A percentile compares a stretch with the other conserved stretches of the same genome.
Evolutionary conservation across 75 land plant species (phyloP).

Genomic region (Pseudotsuga menziesii): DNA sequence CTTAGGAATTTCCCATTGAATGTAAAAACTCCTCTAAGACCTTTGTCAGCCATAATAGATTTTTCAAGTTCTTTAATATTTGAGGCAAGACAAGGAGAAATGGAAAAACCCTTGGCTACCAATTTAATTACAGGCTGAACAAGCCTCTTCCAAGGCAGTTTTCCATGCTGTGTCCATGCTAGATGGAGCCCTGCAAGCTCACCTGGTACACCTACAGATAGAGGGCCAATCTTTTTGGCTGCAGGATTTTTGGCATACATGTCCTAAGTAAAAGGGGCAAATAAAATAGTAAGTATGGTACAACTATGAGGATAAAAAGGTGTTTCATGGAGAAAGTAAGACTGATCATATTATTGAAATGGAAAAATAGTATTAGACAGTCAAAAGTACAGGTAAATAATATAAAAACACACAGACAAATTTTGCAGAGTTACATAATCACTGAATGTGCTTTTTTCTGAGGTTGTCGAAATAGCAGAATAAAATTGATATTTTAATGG

Average conservation of each 20-base stretch:
- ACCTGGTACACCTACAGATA: constrained; percentile 84
- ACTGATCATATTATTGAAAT: too few relatives aligned
- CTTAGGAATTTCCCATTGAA: constrained; percentile 58
- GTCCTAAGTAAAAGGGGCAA: constrained; percentile 31
- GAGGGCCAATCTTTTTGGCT: constrained; percentile 49
- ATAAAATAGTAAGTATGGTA: too few relatives aligned
- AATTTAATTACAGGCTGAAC: constrained; percentile 70
- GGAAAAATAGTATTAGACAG: too few relatives aligned
- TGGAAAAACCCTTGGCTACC: constrained; percentile 70
- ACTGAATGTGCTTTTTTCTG: too few relatives aligned
- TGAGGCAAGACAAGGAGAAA: constrained; percentile 51
- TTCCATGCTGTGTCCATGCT: constrained; percentile 76
- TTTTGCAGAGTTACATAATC: too few relatives aligned
- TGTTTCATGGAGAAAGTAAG: too few relatives aligned
- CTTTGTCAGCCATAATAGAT: constrained; percentile 54
- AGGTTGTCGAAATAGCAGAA: too few relatives aligned
- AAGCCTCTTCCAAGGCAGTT: constrained; percentile 68
- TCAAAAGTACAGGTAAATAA: too few relatives aligned
- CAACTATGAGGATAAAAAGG: too few relatives aligned
- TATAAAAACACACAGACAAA: too few relatives aligned
- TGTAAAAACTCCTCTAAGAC: constrained; percentile 51
- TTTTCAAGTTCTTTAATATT: constrained; percentile 1
- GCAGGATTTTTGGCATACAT: constrained; percentile 33
- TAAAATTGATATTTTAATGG: too few relatives aligned
- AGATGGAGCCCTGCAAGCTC: constrained; percentile 85